Conservation (phyloP, 192 early-diverging fungal genomes). For the Phycomyces blakesleeanus region DNA sequence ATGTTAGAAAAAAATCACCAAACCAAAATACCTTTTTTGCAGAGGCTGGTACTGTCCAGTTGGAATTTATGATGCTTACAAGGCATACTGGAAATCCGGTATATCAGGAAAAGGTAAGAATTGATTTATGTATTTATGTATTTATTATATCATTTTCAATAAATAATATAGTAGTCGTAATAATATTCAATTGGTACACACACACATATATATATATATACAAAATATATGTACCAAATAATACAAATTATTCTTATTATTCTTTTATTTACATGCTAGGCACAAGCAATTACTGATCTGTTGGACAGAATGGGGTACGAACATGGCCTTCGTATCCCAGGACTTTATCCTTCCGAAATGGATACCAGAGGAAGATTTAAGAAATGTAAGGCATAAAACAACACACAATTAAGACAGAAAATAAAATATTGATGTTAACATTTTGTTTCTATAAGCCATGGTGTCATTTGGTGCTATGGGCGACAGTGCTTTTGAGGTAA, state of each 20-base stretch:
- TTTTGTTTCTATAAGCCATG: not conserved
- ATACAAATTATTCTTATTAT: slow-evolving; percentile 11
- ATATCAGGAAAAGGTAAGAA: slow-evolving; percentile 57
- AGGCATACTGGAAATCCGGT: slow-evolving; percentile 64
- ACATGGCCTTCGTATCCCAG: slow-evolving; percentile 40
- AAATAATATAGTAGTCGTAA: not conserved
- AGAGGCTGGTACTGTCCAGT: slow-evolving; percentile 48
- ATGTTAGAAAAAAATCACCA: slow-evolving; percentile 1
- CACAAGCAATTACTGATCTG: slow-evolving; percentile 25
- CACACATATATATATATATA: too few species aligned
- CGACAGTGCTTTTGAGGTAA: slow-evolving; percentile 60
- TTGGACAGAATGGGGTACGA: slow-evolving; percentile 26
- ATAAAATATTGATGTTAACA: too few species aligned
- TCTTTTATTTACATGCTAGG: slow-evolving; percentile 11
- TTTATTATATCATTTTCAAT: not conserved
- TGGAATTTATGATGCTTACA: slow-evolving; percentile 81
- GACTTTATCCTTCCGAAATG: slow-evolving; percentile 61
- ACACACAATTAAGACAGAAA: slow-evolving; percentile 32
- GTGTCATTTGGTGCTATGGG: slow-evolving; percentile 43
- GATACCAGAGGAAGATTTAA: slow-evolving; percentile 32
- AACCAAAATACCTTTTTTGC: slow-evolving; percentile 2
- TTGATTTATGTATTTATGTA: not conserved
- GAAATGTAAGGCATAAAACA: slow-evolving; percentile 20
- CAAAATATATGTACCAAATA: too few species aligned
- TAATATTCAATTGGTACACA: too few species aligned